Conservation (phyloP, 441 rosid genomes). For the Macaranga tanarius region DNA sequence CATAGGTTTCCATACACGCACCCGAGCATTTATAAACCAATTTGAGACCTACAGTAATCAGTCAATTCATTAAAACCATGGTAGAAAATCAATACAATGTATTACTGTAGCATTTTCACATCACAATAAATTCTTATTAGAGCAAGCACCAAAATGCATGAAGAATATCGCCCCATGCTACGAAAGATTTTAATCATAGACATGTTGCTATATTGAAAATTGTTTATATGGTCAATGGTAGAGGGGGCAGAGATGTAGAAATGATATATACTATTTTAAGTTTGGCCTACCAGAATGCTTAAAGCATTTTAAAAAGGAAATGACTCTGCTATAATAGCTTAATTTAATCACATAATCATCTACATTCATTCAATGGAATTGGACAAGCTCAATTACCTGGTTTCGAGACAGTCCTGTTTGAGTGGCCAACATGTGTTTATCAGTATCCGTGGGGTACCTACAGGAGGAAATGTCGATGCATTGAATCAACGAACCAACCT, state of each 20-base stretch:
- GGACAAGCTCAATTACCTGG: constrained; percentile 38
- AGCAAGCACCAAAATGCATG: neutral
- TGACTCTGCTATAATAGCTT: neutral
- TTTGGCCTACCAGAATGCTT: neutral
- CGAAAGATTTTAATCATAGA: too few relatives aligned
- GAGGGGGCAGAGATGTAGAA: neutral
- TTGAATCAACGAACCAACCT: constrained; percentile 1
- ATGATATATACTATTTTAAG: too few relatives aligned
- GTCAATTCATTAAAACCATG: neutral
- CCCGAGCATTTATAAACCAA: constrained; percentile 70
- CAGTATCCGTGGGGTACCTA: constrained; percentile 59
- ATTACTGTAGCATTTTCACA: neutral
- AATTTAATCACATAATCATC: constrained; percentile 20
- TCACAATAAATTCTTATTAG: neutral
- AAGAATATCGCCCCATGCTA: too few relatives aligned
- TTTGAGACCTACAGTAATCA: constrained; percentile 49
- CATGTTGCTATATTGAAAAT: too few relatives aligned
- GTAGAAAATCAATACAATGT: too few relatives aligned
- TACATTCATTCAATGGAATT: neutral
- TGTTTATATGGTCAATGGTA: too few relatives aligned
- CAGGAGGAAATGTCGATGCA: constrained; percentile 7
- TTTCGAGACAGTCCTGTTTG: constrained; percentile 54
- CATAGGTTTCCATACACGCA: constrained; percentile 68
- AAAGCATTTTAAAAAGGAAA: neutral
- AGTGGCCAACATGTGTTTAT: constrained; percentile 57